Evolutionary conservation across 768 basidiomycete species (phyloP).

Genomic region (Trametes meyenii): DNA sequence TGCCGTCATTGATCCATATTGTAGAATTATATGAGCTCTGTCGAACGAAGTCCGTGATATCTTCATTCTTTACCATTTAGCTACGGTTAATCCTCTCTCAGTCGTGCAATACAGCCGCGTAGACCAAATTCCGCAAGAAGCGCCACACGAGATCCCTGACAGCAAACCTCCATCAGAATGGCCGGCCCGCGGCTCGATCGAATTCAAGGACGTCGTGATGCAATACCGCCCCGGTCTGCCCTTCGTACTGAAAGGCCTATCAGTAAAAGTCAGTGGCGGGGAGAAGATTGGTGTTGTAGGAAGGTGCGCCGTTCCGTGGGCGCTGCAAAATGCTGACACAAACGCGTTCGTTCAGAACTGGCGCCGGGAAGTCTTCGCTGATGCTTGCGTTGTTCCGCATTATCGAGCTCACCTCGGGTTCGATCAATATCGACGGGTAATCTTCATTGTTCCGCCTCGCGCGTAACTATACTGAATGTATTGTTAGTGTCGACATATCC

Average conservation of each 20-base stretch:
- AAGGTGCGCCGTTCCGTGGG: constrained; percentile 32
- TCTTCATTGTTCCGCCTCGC: constrained; percentile 10
- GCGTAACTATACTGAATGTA: constrained; percentile 10
- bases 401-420: constrained; percentile 63
- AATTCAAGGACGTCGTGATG: constrained; percentile 62
- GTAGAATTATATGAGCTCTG: constrained; percentile 68
- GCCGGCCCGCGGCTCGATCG: constrained; percentile 63
- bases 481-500: constrained; percentile 59
- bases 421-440: constrained; percentile 66
- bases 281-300: constrained; percentile 85
- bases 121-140: constrained; percentile 62
- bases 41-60: constrained; percentile 51
- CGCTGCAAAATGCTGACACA: not conserved
- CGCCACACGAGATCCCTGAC: constrained; percentile 60
- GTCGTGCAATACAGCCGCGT: constrained; percentile 58
- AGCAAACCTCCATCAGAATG: constrained; percentile 59
- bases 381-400: constrained; percentile 69
- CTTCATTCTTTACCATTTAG: not conserved
- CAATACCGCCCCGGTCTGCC: constrained; percentile 74
- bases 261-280: constrained; percentile 58
- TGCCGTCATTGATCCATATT: not conserved
- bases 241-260: constrained; percentile 66
- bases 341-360: constrained; percentile 38
- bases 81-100: constrained; percentile 18
- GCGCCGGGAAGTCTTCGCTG: constrained; percentile 64